phyloP scores from a whole-genome alignment of 2,329 filamentous ascomycete species.

The Colletotrichum caudatum region DNA sequence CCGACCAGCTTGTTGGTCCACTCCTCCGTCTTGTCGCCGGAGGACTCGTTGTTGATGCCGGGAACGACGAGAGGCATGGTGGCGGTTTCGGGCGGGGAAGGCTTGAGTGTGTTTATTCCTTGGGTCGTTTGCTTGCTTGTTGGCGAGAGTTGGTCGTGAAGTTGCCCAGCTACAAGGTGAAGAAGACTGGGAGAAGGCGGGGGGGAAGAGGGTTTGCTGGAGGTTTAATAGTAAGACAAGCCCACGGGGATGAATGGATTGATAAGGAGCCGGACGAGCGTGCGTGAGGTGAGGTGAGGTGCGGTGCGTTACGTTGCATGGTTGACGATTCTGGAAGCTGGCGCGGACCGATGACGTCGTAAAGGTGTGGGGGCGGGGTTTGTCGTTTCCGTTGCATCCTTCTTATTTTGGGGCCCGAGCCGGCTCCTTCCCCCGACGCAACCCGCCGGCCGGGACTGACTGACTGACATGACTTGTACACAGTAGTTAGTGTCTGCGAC shows the following conservation, averaged over 20 bases:
- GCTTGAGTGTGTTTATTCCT: not conserved
- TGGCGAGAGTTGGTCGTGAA: not conserved
- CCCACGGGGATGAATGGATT: not conserved
- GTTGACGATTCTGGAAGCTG: slow-evolving; percentile 24
- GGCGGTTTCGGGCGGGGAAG: slow-evolving; percentile 13
- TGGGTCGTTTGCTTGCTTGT: not conserved
- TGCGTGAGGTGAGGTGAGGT: not conserved
- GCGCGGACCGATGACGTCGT: slow-evolving; percentile 35
- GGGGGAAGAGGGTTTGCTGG: not conserved
- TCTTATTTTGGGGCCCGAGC: slow-evolving; percentile 4
- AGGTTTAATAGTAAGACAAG: slow-evolving; percentile 20
- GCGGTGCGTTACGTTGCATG: not conserved
- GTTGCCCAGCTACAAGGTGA: too few relatives aligned
- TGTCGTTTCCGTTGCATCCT: not conserved
- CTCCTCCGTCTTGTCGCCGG: slow-evolving; percentile 62
- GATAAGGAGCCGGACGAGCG: slow-evolving; percentile 2
- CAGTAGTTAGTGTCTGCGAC: not conserved
- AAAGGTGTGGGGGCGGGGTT: slow-evolving; percentile 31
- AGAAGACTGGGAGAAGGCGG: too few relatives aligned
- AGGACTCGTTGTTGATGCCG: slow-evolving; percentile 61
- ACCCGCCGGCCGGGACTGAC: slow-evolving; percentile 6
- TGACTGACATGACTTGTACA: not conserved
- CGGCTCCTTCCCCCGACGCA: slow-evolving; percentile 10
- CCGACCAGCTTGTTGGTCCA: slow-evolving; percentile 74
- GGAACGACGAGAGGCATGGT: slow-evolving; percentile 76